These are phyloP conservation scores for Zizania palustris DNA, from an alignment of 202 grass and related monocot genomes.

Conservation along the genomic window DNA sequence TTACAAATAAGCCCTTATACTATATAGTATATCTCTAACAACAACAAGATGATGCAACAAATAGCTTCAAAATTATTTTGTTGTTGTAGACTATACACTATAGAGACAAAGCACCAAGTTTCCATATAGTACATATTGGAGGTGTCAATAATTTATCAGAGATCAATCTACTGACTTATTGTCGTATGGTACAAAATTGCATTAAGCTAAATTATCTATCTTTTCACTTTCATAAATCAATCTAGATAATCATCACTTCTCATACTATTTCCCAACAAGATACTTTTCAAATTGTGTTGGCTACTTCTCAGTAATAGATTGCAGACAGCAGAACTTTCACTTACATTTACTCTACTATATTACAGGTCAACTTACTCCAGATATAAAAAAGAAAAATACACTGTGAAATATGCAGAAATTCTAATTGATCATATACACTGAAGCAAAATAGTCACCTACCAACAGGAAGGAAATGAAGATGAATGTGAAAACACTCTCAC, in stretches of 20 bases:
- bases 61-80: background rate
- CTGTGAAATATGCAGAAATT: background rate
- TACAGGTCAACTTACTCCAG: slow-evolving; percentile 1
- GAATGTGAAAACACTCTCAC: slow-evolving; percentile 84
- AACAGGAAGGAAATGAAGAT: slow-evolving; percentile 86
- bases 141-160: slow-evolving; percentile 18
- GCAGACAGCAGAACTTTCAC: background rate
- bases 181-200: slow-evolving; percentile 1
- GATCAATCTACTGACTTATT: background rate
- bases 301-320: background rate
- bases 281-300: background rate
- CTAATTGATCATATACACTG: slow-evolving; percentile 23
- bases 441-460: slow-evolving; percentile 56
- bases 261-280: background rate
- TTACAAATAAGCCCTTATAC: too few species aligned
- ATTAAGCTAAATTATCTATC: slow-evolving; percentile 6
- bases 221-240: slow-evolving; percentile 15
- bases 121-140: background rate
- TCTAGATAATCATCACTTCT: slow-evolving; percentile 9
- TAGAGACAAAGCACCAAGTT: background rate
- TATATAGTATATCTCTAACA: too few species aligned
- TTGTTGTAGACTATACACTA: background rate
- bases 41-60: background rate
- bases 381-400: slow-evolving; percentile 6
- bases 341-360: slow-evolving; percentile 8